Percentiles rank a stretch among this genome's conserved stretches.
Evolutionary conservation across 768 basidiomycete genomes (phyloP).

Genomic region (Porpolomopsis calyptriformis): DNA sequence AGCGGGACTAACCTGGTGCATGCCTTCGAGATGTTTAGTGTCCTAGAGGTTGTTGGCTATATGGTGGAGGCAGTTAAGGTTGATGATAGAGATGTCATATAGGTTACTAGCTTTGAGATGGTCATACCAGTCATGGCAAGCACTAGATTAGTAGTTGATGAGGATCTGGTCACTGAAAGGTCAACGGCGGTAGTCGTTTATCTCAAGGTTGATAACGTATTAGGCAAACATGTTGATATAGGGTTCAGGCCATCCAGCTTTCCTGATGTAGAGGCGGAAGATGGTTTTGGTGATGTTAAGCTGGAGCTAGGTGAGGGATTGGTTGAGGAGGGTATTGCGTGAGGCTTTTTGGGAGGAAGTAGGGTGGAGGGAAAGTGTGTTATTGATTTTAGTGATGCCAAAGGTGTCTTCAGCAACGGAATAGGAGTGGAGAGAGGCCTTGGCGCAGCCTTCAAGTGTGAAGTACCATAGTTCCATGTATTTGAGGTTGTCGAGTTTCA

Average conservation of each 20-base stretch:
- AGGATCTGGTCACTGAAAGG: neutral
- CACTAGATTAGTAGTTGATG: neutral
- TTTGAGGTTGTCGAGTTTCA: neutral
- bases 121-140: neutral
- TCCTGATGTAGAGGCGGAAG: neutral
- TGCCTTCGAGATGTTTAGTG: too few relatives aligned
- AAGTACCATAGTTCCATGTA: slow-evolving; percentile 8
- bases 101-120: neutral
- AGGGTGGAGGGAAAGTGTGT: too few relatives aligned
- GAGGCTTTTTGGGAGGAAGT: too few relatives aligned
- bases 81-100: neutral
- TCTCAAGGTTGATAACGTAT: neutral
- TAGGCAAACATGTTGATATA: neutral
- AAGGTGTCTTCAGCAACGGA: slow-evolving; percentile 6
- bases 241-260: neutral
- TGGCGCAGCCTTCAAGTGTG: slow-evolving; percentile 1
- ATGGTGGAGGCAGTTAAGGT: neutral
- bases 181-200: neutral
- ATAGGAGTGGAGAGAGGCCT: neutral
- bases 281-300: neutral
- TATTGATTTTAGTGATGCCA: too few relatives aligned
- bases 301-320: too few relatives aligned
- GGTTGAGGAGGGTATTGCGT: too few relatives aligned
- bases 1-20: too few relatives aligned
- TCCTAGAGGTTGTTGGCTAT: neutral